A percentile compares a stretch with the other conserved stretches of the same genome.
phyloP scores from a whole-genome alignment of 768 basidiomycete species.

The Termitomyces sp. region DNA sequence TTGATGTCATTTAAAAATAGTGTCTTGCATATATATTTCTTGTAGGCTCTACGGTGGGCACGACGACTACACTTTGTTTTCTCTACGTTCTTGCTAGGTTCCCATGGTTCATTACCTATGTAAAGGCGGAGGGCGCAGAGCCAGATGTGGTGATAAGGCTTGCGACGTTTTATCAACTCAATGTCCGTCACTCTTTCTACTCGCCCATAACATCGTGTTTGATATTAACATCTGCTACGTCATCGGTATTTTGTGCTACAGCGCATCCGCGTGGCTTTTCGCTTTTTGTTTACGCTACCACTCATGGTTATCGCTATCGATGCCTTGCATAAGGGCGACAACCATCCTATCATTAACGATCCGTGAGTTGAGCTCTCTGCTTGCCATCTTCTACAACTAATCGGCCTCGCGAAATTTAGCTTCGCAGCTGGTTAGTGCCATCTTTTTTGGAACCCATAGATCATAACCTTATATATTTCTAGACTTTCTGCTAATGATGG shows the following conservation, averaged over 20 bases:
- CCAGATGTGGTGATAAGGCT: conserved; percentile 72
- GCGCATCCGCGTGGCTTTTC: conserved; percentile 69
- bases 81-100: conserved; percentile 69
- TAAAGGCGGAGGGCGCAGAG: conserved; percentile 70
- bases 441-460: not conserved
- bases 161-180: conserved; percentile 70
- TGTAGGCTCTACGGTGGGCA: conserved; percentile 61
- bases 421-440: conserved; percentile 53
- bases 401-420: conserved; percentile 22
- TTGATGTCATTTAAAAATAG: conserved; percentile 29
- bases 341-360: conserved; percentile 45
- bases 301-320: conserved; percentile 64
- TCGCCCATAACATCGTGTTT: not conserved
- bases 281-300: conserved; percentile 69
- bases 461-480: not conserved
- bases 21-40: conserved; percentile 73
- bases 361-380: conserved; percentile 37
- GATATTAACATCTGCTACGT: not conserved
- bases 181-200: conserved; percentile 43
- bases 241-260: conserved; percentile 18
- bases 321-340: conserved; percentile 40
- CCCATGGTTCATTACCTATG: conserved; percentile 62
- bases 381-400: not conserved
- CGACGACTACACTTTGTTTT: conserved; percentile 62
- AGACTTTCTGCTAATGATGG: conserved; percentile 71